Evolutionary conservation across 1,284 basidiomycete species (phyloP).

Genomic region (Golubevia sp.): DNA sequence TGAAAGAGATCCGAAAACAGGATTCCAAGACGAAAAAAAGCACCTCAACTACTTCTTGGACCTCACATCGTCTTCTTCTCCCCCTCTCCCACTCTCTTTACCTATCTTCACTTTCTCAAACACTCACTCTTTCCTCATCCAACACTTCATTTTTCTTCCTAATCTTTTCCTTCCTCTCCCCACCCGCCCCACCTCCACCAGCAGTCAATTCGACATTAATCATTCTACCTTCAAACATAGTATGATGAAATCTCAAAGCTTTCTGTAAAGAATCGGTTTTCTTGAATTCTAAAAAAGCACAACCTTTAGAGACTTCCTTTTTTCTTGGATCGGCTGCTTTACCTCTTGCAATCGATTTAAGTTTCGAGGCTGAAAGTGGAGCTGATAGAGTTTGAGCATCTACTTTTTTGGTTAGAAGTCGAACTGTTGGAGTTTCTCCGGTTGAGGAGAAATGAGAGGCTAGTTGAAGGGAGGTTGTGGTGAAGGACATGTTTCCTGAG

Average conservation of each 20-base stretch:
- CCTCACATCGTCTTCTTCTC: too few species aligned
- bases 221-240: conserved; percentile 45
- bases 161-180: conserved; percentile 47
- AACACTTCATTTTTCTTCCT: conserved; percentile 46
- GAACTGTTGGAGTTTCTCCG: conserved; percentile 48
- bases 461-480: conserved; percentile 38
- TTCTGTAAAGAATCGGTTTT: conserved; percentile 35
- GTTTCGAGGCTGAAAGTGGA: conserved; percentile 43
- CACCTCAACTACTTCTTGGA: too few species aligned
- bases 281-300: conserved; percentile 56
- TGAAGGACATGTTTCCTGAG: conserved; percentile 58
- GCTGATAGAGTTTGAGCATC: conserved; percentile 21
- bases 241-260: conserved; percentile 56
- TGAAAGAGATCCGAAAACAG: too few species aligned
- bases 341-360: conserved; percentile 56
- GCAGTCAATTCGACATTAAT: conserved; percentile 60
- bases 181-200: conserved; percentile 52
- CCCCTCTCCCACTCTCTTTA: too few species aligned
- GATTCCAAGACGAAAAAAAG: too few species aligned
- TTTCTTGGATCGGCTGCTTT: conserved; percentile 44
- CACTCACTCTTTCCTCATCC: conserved; percentile 38
- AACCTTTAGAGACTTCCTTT: conserved; percentile 36
- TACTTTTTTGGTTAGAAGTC: conserved; percentile 47
- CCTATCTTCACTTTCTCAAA: neutral
- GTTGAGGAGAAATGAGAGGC: conserved; percentile 42